These are phyloP conservation scores for Daldinia loculata DNA, from an alignment of 495 filamentous ascomycete genomes.

Conservation along the genomic window DNA sequence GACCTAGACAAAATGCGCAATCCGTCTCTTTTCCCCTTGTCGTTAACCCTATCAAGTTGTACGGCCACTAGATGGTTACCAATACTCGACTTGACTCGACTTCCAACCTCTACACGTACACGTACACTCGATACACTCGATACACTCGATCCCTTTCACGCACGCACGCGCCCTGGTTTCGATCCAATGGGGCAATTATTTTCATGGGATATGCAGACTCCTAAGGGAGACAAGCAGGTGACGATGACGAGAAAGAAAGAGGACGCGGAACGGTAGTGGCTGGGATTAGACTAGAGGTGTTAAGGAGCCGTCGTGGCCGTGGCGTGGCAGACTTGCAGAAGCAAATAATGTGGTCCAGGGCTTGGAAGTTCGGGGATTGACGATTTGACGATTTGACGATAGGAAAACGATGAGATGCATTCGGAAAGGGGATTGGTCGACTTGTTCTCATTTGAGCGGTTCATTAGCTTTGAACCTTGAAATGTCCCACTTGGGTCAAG, in stretches of 20 bases:
- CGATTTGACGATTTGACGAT: background rate
- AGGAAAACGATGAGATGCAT: constrained; percentile 34
- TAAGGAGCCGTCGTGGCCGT: constrained; percentile 29
- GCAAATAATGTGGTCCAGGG: constrained; percentile 32
- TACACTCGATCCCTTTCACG: constrained; percentile 17
- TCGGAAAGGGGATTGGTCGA: constrained; percentile 39
- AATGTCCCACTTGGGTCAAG: constrained; percentile 5
- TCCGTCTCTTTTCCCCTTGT: constrained; percentile 1
- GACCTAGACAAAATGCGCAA: constrained; percentile 7
- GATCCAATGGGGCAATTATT: constrained; percentile 23
- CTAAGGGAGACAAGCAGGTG: constrained; percentile 19
- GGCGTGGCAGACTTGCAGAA: constrained; percentile 27
- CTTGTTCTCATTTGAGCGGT: constrained; percentile 11
- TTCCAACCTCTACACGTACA: background rate
- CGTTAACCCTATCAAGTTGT: constrained; percentile 9
- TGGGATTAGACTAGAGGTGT: constrained; percentile 16
- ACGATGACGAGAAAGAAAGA: background rate
- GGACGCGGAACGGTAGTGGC: constrained; percentile 22
- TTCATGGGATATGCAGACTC: constrained; percentile 27
- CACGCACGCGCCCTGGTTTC: constrained; percentile 27
- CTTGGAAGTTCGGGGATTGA: constrained; percentile 4
- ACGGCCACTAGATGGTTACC: background rate
- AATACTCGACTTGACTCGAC: background rate
- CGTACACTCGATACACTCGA: background rate
- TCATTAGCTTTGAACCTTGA: constrained; percentile 33